Evolutionary conservation across 805 yeast species (phyloP), one percentile per base, ranked within the genome.

Genomic region (Spathaspora boniae): DNA sequence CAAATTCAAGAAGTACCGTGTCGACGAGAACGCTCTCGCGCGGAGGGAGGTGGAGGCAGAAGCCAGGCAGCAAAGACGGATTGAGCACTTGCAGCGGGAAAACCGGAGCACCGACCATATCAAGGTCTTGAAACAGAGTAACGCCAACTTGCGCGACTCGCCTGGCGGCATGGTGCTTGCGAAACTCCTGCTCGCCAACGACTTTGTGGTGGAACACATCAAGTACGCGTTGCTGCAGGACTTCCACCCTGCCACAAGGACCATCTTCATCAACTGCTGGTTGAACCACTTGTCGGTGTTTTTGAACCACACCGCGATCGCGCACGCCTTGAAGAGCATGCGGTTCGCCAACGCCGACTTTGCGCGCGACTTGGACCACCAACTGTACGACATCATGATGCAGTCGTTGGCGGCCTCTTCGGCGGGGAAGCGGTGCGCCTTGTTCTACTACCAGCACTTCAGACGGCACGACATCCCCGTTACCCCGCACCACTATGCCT

Each of bases 261-360:
- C 53, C 7, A 31, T 54, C 14, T 63, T 67, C 36, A 37, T 66
- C 19, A 63, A 64, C 37, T 63, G 71, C 36, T 18, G 65, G 2
- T 44, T 68, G 23, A 55, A 60, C 40, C 70, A 65, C 43, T 41
- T 65, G 16, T 50, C 48, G 21, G 33, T 55, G 14, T 53, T 56
- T 44, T 68, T 62, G 34, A 65, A 65, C 42, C 56, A 57, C 30
- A 46, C 65, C 2, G 70, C 62, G 1, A 39, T 56, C 4, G 45
- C 51, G 1, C 42, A 46, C 17, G 53, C 46, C 0, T 36, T 65
- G 12, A 31, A 34, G 4, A 42, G 43, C 6, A 26, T 59, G 2
- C 43, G 51, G 14, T 29, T 39, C 3, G 11, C 42, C 5, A 47
- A 59, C 29, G 34, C 43, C 2, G 27, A 37, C 2, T 44, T 53